Base-by-base conservation (phyloP, 768 basidiomycete genomes). In the Serendipita indica region DNA sequence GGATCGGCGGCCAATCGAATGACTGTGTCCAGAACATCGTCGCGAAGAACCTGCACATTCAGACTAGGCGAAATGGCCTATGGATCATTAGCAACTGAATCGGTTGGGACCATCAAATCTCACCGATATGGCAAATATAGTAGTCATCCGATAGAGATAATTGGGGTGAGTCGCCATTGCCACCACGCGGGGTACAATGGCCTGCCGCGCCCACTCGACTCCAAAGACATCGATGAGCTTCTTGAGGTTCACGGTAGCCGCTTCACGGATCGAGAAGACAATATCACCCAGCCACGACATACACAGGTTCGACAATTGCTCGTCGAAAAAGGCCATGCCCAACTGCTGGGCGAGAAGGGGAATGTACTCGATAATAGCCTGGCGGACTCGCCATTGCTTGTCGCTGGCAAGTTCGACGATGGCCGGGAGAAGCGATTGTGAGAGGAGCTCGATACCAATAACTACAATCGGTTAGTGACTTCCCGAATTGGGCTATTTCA, bases 241-340 rank as follows among this genome's bases (percentile, higher is more conserved):
- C 75, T 90, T 91, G 64, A 99, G 74, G 70, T 99, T 99, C 69
- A 89, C 80, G 0, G 91, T 98, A 0, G 96, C 96, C n/a, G 94
- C 86, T 70, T 99, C 96, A 43, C 96, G 83, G 69, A 99, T 99
- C 69, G 90, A 93, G 74, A 86, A 99, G 16, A 99, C 96, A 33
- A 89, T 96, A 70, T 99, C 96, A 5, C 93, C 93, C 62, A 99
- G 71, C 96, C 96, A 99, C 5, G 89, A 89, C 93, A 99, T 96
- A 76, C 96, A 99, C 28, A 99, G 76, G 66, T 88, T 91, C 27
- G 88, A 89, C 41, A 99, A 80, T 69, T 94, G 90, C 66, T 98
- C 96, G 70, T 99, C 93, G 69, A 99, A 99, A 74, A 98, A 98
- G 27, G 84, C 77, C 65, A 89, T 89, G 58, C 96, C 96, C 59